phyloP scores from a whole-genome alignment of 2,329 filamentous ascomycete genomes.

The Hypoxylon sp. region DNA sequence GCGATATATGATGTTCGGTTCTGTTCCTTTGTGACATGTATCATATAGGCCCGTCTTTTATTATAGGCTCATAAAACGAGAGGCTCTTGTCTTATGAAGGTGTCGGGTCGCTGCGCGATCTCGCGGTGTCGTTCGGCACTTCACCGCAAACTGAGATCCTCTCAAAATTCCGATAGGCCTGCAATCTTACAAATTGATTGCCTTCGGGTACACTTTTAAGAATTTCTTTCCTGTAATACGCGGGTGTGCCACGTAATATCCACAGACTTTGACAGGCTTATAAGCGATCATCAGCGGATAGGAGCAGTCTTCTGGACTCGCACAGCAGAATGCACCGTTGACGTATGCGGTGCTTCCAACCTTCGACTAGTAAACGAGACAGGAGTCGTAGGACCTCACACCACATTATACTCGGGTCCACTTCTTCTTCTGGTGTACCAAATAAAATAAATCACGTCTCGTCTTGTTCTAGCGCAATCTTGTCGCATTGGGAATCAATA shows the following conservation, averaged over 20 bases:
- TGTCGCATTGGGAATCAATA: slow-evolving; percentile 5
- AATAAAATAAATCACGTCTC: not conserved
- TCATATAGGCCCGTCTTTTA: not conserved
- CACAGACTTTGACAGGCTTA: slow-evolving; percentile 3
- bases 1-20: not conserved
- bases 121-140: slow-evolving; percentile 10
- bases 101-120: slow-evolving; percentile 25
- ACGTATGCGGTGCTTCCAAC: slow-evolving; percentile 32
- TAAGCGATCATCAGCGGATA: slow-evolving; percentile 13
- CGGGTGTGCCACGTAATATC: slow-evolving; percentile 17
- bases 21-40: not conserved
- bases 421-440: slow-evolving; percentile 1
- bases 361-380: slow-evolving; percentile 27
- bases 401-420: not conserved
- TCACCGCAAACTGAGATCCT: slow-evolving; percentile 9
- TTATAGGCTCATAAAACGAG: slow-evolving; percentile 11
- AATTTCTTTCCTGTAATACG: slow-evolving; percentile 17
- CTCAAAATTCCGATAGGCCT: slow-evolving; percentile 12
- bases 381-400: slow-evolving; percentile 16
- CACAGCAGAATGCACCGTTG: slow-evolving; percentile 32
- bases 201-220: not conserved
- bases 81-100: slow-evolving; percentile 5
- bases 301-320: slow-evolving; percentile 12
- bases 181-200: slow-evolving; percentile 2
- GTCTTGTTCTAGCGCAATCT: slow-evolving; percentile 6